Evolutionary conservation across 1,139 yeast genomes (phyloP), one percentile per base, ranked within the genome.

Genomic region (Geotrichum phurueaensis): DNA sequence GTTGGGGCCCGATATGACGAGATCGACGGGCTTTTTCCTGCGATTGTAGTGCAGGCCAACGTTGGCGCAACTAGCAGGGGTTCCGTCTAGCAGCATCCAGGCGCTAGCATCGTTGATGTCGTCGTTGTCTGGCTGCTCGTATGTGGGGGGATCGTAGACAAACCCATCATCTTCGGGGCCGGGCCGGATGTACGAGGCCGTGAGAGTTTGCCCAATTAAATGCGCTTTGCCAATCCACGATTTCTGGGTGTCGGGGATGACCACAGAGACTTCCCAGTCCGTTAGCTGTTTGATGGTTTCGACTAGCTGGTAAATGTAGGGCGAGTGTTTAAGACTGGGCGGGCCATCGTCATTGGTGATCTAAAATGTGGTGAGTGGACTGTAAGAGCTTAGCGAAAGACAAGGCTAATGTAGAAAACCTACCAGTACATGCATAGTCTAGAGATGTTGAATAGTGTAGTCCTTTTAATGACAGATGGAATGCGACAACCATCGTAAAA

Each of bases 211-310:
- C 27, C 96, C 97, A 2, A 97, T 96, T 70, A 92, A 84, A 75
- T 91, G 97, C 10, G 98, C 98, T 73, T 94, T 94, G 49, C 97
- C 97, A 62, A 91, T 92, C 99, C 99, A 94, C 12, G 97, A 91
- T 67, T 95, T 68, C 65, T 76, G 79, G 36, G 69, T 67, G 54
- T 69, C 65, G 13, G 98, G 98, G 3, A 92, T 86, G 36, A 86
- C 92, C 23, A 92, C 85, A n/a, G 94, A 86, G 36, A 92, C 75
- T 51, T 87, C 83, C 98, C 98, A 94, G 69, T 88, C 84, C 13
- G 96, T 87, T 59, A 78, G 70, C 51, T 78, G 70, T 53, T 72
- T 72, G 60, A 94, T 79, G 59, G 89, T 89, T 65, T 86, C 86
- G 13, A 89, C 92, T 57, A 94, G 80, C 66, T 84, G 86, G 69